Evolutionary conservation across 1,139 yeast genomes (phyloP).

Genomic region (Hansenula anomala): DNA sequence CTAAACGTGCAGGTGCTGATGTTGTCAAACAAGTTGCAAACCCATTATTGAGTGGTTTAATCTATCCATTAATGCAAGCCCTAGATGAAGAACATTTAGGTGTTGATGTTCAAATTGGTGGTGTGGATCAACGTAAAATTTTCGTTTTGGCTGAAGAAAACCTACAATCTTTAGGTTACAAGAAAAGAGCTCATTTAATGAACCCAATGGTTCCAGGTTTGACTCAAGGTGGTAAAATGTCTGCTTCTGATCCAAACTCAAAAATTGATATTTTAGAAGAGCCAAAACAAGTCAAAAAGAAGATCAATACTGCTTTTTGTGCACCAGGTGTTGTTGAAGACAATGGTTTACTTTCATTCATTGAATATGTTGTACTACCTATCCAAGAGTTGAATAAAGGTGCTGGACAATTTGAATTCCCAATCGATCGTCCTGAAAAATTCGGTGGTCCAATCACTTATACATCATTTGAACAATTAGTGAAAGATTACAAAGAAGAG

Average conservation of each 20-base stretch:
- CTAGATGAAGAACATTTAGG: slow-evolving; percentile 88
- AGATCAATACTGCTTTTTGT: slow-evolving; percentile 89
- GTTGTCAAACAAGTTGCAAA: slow-evolving; percentile 96
- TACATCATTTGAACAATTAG: slow-evolving; percentile 62
- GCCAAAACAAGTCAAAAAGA: slow-evolving; percentile 83
- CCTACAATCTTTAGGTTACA: slow-evolving; percentile 81
- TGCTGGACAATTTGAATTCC: slow-evolving; percentile 54
- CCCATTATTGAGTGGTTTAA: slow-evolving; percentile 88
- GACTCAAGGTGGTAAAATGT: slow-evolving; percentile 97
- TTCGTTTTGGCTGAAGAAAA: slow-evolving; percentile 96
- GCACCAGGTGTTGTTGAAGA: slow-evolving; percentile 92
- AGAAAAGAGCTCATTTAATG: slow-evolving; percentile 97
- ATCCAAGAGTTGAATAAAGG: slow-evolving; percentile 69
- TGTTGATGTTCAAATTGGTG: slow-evolving; percentile 96
- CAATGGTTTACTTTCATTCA: slow-evolving; percentile 84
- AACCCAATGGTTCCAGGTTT: slow-evolving; percentile 98
- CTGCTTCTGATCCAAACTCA: slow-evolving; percentile 97
- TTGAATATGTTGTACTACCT: slow-evolving; percentile 82
- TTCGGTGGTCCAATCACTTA: slow-evolving; percentile 91
- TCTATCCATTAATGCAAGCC: slow-evolving; percentile 98
- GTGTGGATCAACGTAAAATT: slow-evolving; percentile 97
- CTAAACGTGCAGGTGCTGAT: slow-evolving; percentile 99
- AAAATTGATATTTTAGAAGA: slow-evolving; percentile 91
- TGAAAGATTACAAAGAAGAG: slow-evolving; percentile 65
- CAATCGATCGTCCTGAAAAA: slow-evolving; percentile 88